Percentiles rank a stretch among this genome's conserved stretches.
These are phyloP conservation scores for Aspergillus pseudoviridinutans DNA, from an alignment of 2,329 filamentous ascomycete genomes.

Conservation along the genomic window DNA sequence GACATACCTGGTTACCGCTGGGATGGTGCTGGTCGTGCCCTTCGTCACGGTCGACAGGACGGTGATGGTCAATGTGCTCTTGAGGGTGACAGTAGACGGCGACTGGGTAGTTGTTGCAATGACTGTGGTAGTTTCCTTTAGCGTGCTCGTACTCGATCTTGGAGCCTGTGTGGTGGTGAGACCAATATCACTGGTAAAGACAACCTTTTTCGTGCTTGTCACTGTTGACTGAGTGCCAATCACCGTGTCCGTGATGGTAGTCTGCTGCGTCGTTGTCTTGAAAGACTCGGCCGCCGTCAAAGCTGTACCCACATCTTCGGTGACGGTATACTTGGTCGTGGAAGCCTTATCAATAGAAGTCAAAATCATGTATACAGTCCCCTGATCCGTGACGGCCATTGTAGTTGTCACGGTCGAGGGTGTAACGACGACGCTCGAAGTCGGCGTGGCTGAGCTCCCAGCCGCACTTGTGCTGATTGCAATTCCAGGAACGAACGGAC, in stretches of 20 bases:
- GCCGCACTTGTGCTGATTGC: not conserved
- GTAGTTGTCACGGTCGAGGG: slow-evolving; percentile 12
- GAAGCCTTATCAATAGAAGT: slow-evolving; percentile 8
- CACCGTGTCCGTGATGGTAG: slow-evolving; percentile 21
- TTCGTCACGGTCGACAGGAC: slow-evolving; percentile 10
- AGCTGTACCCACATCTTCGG: not conserved
- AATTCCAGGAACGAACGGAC: slow-evolving; percentile 33
- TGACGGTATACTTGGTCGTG: slow-evolving; percentile 5
- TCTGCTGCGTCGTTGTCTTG: slow-evolving; percentile 17
- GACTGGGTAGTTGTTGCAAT: slow-evolving; percentile 21
- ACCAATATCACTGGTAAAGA: slow-evolving; percentile 27
- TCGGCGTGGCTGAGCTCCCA: slow-evolving; percentile 15
- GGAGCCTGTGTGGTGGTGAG: slow-evolving; percentile 29
- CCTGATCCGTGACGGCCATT: slow-evolving; percentile 17
- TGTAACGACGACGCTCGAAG: not conserved
- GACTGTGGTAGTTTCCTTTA: slow-evolving; percentile 18
- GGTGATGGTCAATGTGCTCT: slow-evolving; percentile 7
- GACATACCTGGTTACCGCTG: slow-evolving; percentile 10
- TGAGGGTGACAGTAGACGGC: slow-evolving; percentile 17
- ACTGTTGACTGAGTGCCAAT: slow-evolving; percentile 20
- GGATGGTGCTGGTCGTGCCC: slow-evolving; percentile 8
- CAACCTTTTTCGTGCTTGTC: slow-evolving; percentile 24
- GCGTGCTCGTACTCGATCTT: slow-evolving; percentile 18
- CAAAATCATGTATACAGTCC: slow-evolving; percentile 16
- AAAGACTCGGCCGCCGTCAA: slow-evolving; percentile 3